A percentile compares a stretch with the other conserved stretches of the same genome.
These are phyloP conservation scores for Begonia masoniana DNA, from an alignment of 306 rosid species.

Conservation along the genomic window DNA sequence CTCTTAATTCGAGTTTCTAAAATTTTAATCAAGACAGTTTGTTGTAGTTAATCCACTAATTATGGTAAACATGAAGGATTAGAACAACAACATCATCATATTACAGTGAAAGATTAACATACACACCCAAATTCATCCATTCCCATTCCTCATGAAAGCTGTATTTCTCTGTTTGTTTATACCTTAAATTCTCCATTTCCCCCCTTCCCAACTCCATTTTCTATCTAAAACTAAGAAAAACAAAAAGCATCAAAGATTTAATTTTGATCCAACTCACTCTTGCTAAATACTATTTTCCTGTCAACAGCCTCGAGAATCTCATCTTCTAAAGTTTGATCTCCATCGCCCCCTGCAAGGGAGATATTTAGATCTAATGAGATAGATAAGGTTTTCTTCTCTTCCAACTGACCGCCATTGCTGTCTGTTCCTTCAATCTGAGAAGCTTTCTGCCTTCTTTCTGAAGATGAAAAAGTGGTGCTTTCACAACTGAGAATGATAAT, in stretches of 20 bases:
- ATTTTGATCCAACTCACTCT: not conserved
- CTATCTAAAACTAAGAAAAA: conserved; percentile 4
- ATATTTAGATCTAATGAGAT: conserved; percentile 60
- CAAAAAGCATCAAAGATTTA: not conserved
- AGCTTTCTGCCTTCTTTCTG: conserved; percentile 11
- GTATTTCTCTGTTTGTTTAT: no score
- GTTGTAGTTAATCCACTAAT: no score
- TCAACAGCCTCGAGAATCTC: conserved; percentile 52
- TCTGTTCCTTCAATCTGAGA: conserved; percentile 5
- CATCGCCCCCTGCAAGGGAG: conserved; percentile 32
- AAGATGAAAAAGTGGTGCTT: conserved; percentile 18
- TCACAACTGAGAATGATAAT: conserved; percentile 56
- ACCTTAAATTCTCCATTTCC: no score
- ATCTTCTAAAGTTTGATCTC: conserved; percentile 7
- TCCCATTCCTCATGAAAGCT: no score
- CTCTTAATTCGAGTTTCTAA: no score
- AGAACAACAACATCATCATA: no score
- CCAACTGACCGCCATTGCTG: conserved; percentile 16
- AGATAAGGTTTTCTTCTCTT: conserved; percentile 10
- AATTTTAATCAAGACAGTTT: no score
- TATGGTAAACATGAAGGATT: no score
- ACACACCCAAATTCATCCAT: no score
- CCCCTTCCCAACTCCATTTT: no score
- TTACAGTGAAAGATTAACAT: no score
- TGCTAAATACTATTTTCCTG: conserved; percentile 31